A percentile compares a stretch with the other conserved stretches of the same genome.
Evolutionary conservation across 768 basidiomycete genomes (phyloP).

Genomic region (Termitomyces sp.): DNA sequence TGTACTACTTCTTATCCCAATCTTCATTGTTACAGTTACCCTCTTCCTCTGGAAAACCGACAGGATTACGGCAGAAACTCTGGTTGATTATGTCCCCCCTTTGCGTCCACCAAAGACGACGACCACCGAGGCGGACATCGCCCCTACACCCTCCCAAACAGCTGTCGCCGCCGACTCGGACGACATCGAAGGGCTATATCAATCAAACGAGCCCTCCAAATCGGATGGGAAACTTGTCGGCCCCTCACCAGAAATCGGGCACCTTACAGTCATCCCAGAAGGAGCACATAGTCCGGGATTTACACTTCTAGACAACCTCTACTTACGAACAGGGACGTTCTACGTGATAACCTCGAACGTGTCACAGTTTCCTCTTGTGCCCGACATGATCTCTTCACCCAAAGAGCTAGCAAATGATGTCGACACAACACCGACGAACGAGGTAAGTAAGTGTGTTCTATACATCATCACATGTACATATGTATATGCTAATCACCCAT

Average conservation of each 20-base stretch:
- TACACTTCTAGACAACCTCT: constrained; percentile 70
- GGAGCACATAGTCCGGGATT: constrained; percentile 58
- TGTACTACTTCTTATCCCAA: not conserved
- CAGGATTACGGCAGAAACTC: not conserved
- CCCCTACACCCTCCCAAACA: no score
- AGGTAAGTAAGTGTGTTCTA: constrained; percentile 20
- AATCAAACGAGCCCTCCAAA: not conserved
- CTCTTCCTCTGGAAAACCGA: constrained; percentile 9
- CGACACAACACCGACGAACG: constrained; percentile 26
- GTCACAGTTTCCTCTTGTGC: constrained; percentile 39
- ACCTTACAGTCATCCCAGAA: constrained; percentile 25
- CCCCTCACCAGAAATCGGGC: not conserved
- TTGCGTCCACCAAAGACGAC: not conserved
- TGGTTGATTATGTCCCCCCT: not conserved
- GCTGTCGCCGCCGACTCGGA: not conserved
- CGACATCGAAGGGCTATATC: not conserved
- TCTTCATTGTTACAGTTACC: not conserved
- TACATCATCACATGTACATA: not conserved
- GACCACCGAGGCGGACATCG: not conserved
- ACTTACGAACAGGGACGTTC: constrained; percentile 71
- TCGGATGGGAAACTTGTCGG: not conserved
- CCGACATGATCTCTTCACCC: constrained; percentile 35
- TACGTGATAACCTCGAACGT: constrained; percentile 50
- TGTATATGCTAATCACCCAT: not conserved
- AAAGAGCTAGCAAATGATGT: constrained; percentile 14